Evolutionary conservation across 2,329 filamentous ascomycete species (phyloP), one percentile per base, ranked within the genome.

Genomic region (Penicillium sp.): DNA sequence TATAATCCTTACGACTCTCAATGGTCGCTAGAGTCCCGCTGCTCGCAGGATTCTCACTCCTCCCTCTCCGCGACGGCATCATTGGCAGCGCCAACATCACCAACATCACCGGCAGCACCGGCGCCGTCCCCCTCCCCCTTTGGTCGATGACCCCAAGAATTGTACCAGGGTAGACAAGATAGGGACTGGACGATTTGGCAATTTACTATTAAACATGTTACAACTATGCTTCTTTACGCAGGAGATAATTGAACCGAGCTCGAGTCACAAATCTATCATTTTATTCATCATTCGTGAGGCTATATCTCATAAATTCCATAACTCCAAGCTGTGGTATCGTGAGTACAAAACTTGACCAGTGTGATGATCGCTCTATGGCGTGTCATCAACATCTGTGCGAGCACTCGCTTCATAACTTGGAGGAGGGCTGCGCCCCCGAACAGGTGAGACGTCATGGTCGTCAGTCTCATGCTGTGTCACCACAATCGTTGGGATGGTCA

Each of bases 401-500:
- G 27, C 14, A 11, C 11, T 45, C 31, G 6, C 16, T 42, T 40
- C 47, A 11, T 53, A 49, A 31, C 45, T 49, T 43, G 39, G 45
- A 9, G 50, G 39, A 38, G 45, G 31, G 40, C 16, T 52, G 16
- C 29, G 14, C n/a, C 13, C 29, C 6, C 3, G 8, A 18, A 24
- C 22, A 16, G 49, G 9, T 10, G 24, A 49, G 16, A 5, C 11
- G 0, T n/a, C 14, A 22, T 40, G 11, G 5, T 34, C 27, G 8
- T 43, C 31, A 14, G 14, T 29, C 18, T 54, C 46, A 27, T 40
- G 22, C n/a, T 50, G 52, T 13, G 52, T 54, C 32, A 54, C 47
- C 5, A 54, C 18, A 9, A 54, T 54, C 29, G n/a, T 42, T 4
- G 52, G 52, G 9, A 40, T 40, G 5, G 10, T 10, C 10, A 54